Evolutionary conservation across 1,284 basidiomycete genomes (phyloP).

Genomic region (Sporisorium sorghi): DNA sequence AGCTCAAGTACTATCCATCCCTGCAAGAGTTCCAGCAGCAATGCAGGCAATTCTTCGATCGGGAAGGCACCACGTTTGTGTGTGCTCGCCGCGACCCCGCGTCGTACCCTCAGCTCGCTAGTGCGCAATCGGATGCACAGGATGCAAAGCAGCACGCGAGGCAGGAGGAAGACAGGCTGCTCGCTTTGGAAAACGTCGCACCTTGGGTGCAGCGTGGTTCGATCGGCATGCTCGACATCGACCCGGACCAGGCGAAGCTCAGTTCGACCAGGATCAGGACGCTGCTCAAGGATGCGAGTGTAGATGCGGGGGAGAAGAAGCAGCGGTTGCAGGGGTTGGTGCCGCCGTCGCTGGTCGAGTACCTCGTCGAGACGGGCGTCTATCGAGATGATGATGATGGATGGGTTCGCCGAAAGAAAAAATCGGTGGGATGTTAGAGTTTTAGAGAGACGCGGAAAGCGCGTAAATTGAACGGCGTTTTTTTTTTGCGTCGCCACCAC

Average conservation of each 20-base stretch:
- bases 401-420: not conserved
- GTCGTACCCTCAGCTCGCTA: slow-evolving; percentile 27
- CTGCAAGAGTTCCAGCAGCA: slow-evolving; percentile 74
- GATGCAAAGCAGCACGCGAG: slow-evolving; percentile 13
- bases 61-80: slow-evolving; percentile 76
- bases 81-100: slow-evolving; percentile 49
- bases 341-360: slow-evolving; percentile 46
- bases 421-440: slow-evolving; percentile 14
- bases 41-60: slow-evolving; percentile 75
- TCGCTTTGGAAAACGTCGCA: slow-evolving; percentile 30
- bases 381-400: slow-evolving; percentile 24
- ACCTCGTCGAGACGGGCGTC: slow-evolving; percentile 37
- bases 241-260: slow-evolving; percentile 32
- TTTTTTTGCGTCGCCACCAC: not conserved
- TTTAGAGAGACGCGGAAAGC: slow-evolving; percentile 3
- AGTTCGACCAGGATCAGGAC: slow-evolving; percentile 54
- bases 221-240: slow-evolving; percentile 50
- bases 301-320: slow-evolving; percentile 14
- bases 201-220: slow-evolving; percentile 42
- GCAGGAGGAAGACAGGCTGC: slow-evolving; percentile 33
- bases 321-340: slow-evolving; percentile 28
- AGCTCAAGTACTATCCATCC: slow-evolving; percentile 79
- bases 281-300: slow-evolving; percentile 18
- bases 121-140: not conserved
- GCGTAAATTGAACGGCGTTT: too few relatives aligned